Evolutionary conservation across 2,329 filamentous ascomycete genomes (phyloP).

Genomic region (Epichloe gansuensis): DNA sequence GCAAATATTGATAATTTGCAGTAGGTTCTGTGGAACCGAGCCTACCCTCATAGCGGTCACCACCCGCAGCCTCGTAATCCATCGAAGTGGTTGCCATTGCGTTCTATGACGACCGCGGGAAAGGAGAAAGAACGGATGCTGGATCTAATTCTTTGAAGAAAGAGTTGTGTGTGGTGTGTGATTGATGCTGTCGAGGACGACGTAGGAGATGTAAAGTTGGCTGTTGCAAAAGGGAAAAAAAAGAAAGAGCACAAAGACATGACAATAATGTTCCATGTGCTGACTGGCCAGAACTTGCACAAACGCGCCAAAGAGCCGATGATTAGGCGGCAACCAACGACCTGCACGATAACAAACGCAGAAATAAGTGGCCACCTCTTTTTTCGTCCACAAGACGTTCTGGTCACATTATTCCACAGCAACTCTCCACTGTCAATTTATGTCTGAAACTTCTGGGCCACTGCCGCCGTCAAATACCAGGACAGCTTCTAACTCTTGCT

Average conservation of each 20-base stretch:
- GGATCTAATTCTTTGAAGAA: not conserved
- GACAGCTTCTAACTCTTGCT: too few relatives aligned
- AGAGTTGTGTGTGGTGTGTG: not conserved
- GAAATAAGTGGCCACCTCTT: not conserved
- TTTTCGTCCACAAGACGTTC: not conserved
- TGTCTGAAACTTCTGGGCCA: too few relatives aligned
- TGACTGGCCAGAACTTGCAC: not conserved
- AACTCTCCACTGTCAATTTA: too few relatives aligned
- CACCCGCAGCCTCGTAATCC: constrained; percentile 58
- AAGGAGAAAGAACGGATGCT: constrained; percentile 6
- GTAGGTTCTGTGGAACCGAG: constrained; percentile 3
- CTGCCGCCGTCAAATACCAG: too few relatives aligned
- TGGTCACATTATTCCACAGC: not conserved
- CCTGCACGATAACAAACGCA: too few relatives aligned
- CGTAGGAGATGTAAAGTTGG: not conserved
- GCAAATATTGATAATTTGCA: not conserved
- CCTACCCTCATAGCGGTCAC: constrained; percentile 52
- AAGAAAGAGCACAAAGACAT: constrained; percentile 3
- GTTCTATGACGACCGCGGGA: not conserved
- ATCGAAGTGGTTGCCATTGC: constrained; percentile 52
- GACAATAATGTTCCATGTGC: not conserved
- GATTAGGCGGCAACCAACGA: constrained; percentile 6
- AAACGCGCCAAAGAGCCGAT: constrained; percentile 4
- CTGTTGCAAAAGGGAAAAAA: constrained; percentile 5
- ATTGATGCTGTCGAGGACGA: constrained; percentile 2